phyloP scores from a whole-genome alignment of 2,329 filamentous ascomycete genomes.

The Drechslerella coelobrocha region DNA sequence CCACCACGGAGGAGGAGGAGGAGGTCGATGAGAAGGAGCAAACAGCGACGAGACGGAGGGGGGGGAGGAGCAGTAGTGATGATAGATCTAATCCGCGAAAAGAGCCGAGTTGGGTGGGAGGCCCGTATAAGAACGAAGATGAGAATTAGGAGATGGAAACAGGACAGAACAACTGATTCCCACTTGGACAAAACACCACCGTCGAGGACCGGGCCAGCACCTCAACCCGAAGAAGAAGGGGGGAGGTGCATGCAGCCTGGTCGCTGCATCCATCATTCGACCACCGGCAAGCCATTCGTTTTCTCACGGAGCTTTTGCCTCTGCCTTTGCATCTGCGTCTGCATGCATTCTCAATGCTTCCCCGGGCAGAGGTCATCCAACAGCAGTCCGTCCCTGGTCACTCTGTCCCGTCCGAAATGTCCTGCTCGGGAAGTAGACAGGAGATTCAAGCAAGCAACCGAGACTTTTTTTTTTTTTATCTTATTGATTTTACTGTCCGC shows the following conservation, averaged over 20 bases:
- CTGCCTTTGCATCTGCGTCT: conserved; percentile 22
- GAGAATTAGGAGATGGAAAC: conserved; percentile 1
- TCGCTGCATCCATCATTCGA: not conserved
- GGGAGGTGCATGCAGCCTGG: conserved; percentile 20
- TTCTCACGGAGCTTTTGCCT: conserved; percentile 42
- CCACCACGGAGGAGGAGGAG: not conserved
- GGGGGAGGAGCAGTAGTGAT: not conserved
- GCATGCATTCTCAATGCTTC: conserved; percentile 4
- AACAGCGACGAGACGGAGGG: not conserved
- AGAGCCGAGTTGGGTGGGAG: conserved; percentile 19
- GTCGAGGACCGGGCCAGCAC: too few relatives aligned
- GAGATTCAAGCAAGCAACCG: conserved; percentile 18
- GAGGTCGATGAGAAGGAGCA: conserved; percentile 15
- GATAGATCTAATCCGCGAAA: conserved; percentile 22
- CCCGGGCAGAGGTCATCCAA: not conserved
- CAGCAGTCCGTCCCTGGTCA: too few relatives aligned
- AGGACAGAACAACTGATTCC: conserved; percentile 11
- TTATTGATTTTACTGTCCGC: too few relatives aligned
- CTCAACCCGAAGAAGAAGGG: conserved; percentile 10
- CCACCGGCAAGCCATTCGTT: conserved; percentile 17
- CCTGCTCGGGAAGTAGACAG: conserved; percentile 41
- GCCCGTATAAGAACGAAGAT: conserved; percentile 19
- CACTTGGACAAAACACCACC: conserved; percentile 3
- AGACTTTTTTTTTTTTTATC: too few relatives aligned
- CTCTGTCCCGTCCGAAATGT: conserved; percentile 22